Base-by-base conservation (phyloP, 768 basidiomycete genomes). In the Trametes maxima region DNA sequence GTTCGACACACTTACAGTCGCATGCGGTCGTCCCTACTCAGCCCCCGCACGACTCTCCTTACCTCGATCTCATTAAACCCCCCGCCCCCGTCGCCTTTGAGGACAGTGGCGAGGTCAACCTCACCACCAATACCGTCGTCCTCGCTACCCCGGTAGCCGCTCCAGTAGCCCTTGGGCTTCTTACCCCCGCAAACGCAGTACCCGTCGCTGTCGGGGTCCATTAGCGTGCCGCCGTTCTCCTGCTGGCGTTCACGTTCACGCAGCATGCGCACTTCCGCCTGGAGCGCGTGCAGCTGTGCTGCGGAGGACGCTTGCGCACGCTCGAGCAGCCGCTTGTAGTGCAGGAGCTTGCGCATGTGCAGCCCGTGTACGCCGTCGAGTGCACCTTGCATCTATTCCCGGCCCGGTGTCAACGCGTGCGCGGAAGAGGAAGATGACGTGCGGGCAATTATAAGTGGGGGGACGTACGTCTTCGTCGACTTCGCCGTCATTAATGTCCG, bases 221-320 rank as follows among this genome's bases (percentile, higher is more conserved):
- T 64, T 11, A 61, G 63, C 12, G 54, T 51, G 8, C 65, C 68
- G 16, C 64, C 67, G 49, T 72, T 73, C 33, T 70, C 60, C 62
- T 66, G 65, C 47, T 73, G 64, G 19, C 68, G 64, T 36, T 76
- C 74, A 22, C 72, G 74, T 50, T 80, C 80, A 13, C 88, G 84
- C 33, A 94, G 76, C 25, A 90, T 77, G 13, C 85, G 79, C 3
- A 92, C 78, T 69, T 94, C 90, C 1, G 91, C 92, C 73, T 94
- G 92, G 0, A 95, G 77, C 0, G 93, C 92, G 68, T 94, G 92
- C 1, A 94, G 77, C 68, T 94, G 93, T 1, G 91, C 87, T 0
- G 92, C 90, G 1, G 88, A 81, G 10, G 86, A 85, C 2, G 88
- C 85, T 67, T 94, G 93, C 0, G 90, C 82, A 42, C 88, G 87